Percentiles rank a stretch among this genome's conserved stretches.
Conservation (phyloP, 371 early-diverging fungal genomes). For the Lichtheimia hyalospora region DNA sequence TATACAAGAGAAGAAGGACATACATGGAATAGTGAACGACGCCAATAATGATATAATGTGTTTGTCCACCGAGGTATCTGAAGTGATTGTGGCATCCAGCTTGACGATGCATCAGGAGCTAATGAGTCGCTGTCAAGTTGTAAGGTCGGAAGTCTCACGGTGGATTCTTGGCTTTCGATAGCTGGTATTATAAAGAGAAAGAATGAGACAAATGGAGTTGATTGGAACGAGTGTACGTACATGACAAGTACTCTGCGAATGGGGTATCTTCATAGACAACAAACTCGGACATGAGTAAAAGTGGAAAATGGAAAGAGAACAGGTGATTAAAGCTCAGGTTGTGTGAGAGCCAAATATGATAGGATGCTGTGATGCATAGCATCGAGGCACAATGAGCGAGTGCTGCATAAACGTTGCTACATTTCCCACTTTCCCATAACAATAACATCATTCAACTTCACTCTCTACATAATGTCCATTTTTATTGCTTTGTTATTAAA, state of each 20-base stretch:
- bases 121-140: slow-evolving; percentile 5
- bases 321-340: no score
- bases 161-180: slow-evolving; percentile 41
- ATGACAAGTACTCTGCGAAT: slow-evolving; percentile 65
- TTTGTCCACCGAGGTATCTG: slow-evolving; percentile 12
- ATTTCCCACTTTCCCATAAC: no score
- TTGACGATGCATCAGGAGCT: not conserved
- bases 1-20: not conserved
- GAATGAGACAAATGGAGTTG: not conserved
- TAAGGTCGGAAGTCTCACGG: slow-evolving; percentile 33
- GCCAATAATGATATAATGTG: slow-evolving; percentile 31
- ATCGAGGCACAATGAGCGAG: not conserved
- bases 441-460: no score
- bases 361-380: not conserved
- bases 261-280: slow-evolving; percentile 75
- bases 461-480: no score
- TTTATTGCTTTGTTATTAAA: no score
- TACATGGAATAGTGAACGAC: slow-evolving; percentile 40
- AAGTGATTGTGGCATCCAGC: slow-evolving; percentile 2
- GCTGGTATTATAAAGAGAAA: slow-evolving; percentile 19
- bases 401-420: not conserved
- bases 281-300: slow-evolving; percentile 54
- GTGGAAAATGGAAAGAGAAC: not conserved
- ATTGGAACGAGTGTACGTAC: slow-evolving; percentile 26
- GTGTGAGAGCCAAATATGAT: no score